Evolutionary conservation across 2,329 filamentous ascomycete species (phyloP).

Genomic region (Fusarium sp.): DNA sequence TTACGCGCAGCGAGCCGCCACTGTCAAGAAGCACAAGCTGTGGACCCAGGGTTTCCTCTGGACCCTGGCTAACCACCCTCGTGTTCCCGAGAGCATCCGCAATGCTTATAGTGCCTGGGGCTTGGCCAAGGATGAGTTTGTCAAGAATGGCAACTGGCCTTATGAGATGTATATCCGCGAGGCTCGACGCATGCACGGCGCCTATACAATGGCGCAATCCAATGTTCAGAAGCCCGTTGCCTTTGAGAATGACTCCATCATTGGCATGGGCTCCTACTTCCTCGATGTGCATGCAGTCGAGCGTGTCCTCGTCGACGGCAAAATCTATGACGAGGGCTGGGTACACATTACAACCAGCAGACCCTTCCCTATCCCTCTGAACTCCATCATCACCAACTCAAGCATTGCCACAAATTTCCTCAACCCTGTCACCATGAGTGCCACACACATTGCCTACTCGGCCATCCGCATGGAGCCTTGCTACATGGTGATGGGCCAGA

Average conservation of each 20-base stretch:
- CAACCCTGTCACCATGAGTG: constrained; percentile 10
- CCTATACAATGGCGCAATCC: constrained; percentile 7
- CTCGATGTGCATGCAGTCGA: constrained; percentile 13
- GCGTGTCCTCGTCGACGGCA: constrained; percentile 2
- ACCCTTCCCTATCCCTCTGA: constrained; percentile 1
- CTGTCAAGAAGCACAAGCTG: neutral
- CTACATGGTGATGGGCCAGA: constrained; percentile 17
- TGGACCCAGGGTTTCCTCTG: constrained; percentile 8
- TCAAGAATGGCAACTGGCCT: constrained; percentile 10
- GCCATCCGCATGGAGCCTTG: constrained; percentile 13
- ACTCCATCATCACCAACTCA: constrained; percentile 1
- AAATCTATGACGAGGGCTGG: constrained; percentile 7
- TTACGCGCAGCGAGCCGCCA: neutral
- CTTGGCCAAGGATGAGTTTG: constrained; percentile 11
- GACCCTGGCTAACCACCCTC: constrained; percentile 8
- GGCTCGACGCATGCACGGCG: constrained; percentile 9
- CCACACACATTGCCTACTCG: constrained; percentile 6
- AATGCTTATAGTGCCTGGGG: neutral
- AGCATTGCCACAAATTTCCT: constrained; percentile 8
- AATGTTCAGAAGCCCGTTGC: constrained; percentile 1
- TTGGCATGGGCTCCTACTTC: constrained; percentile 1
- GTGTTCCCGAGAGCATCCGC: neutral
- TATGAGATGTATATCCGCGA: constrained; percentile 13
- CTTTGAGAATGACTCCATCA: neutral
- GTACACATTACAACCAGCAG: neutral